phyloP scores from a whole-genome alignment of 345 rosid species.

The Melaleuca quinquenervia region DNA sequence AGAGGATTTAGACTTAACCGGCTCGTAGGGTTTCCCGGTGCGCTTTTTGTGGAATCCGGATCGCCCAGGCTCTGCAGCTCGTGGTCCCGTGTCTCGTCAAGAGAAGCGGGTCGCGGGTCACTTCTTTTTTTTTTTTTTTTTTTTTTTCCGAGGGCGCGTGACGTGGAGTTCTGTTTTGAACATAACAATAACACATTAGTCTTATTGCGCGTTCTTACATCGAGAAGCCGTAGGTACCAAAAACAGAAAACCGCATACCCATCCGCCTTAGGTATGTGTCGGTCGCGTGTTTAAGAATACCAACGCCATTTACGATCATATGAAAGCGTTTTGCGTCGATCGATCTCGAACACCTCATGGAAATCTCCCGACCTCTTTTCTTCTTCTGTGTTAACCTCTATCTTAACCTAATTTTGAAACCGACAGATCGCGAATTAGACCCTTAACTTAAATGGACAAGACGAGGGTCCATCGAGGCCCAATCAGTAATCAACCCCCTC shows the following conservation, averaged over 20 bases:
- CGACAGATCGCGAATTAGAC: background rate
- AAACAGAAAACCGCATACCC: background rate
- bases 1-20: background rate
- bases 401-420: background rate
- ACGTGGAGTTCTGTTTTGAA: background rate
- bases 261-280: background rate
- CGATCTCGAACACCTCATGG: background rate
- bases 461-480: background rate
- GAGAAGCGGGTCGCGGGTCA: rapidly evolving
- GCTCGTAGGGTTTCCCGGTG: background rate
- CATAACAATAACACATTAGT: too few relatives aligned
- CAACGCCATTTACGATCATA: background rate
- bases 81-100: too few relatives aligned
- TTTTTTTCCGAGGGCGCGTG: background rate
- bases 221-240: background rate
- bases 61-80: background rate
- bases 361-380: background rate
- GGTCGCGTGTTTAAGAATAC: background rate
- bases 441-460: background rate
- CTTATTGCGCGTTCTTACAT: background rate
- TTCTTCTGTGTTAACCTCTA: background rate
- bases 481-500: background rate
- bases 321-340: background rate
- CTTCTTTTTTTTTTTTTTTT: too few relatives aligned
- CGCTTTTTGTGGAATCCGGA: background rate